Percentiles rank a stretch among this genome's conserved stretches.
Conservation (phyloP, 805 yeast genomes). For the Schwanniomyces pseudopolymorphus region DNA sequence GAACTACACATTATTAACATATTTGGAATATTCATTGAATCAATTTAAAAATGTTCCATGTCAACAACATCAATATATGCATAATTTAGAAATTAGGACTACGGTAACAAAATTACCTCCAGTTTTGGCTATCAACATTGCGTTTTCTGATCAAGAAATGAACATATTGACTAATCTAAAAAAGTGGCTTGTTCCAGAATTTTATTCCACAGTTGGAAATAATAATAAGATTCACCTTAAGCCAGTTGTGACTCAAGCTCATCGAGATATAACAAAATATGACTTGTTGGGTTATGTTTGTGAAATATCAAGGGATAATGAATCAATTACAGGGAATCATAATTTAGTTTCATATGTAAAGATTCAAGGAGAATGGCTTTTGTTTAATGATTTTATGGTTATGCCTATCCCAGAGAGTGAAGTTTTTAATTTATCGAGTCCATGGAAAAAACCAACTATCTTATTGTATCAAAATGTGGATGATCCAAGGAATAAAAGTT, state of each 20-base stretch:
- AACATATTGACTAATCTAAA: conserved; percentile 46
- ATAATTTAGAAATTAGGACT: conserved; percentile 50
- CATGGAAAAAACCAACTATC: conserved; percentile 85
- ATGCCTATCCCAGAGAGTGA: conserved; percentile 72
- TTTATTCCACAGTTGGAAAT: conserved; percentile 33
- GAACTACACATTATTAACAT: conserved; percentile 45
- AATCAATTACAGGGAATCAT: conserved; percentile 41
- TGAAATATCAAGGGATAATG: conserved; percentile 52
- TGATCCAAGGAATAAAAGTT: conserved; percentile 33
- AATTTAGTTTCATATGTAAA: conserved; percentile 62
- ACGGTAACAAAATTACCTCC: conserved; percentile 61
- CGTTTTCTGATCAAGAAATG: conserved; percentile 55
- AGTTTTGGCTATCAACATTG: conserved; percentile 59
- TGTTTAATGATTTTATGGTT: conserved; percentile 91
- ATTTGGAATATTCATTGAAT: conserved; percentile 62
- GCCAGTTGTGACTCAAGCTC: conserved; percentile 25
- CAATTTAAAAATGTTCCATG: conserved; percentile 49
- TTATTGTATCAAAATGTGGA: conserved; percentile 56
- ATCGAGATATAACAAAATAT: conserved; percentile 44
- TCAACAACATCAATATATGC: conserved; percentile 29
- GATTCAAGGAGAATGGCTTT: conserved; percentile 62
- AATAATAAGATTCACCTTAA: conserved; percentile 39
- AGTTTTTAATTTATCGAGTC: conserved; percentile 64
- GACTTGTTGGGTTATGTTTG: conserved; percentile 71
- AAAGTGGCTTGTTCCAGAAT: conserved; percentile 64